Evolutionary conservation across 2,329 filamentous ascomycete genomes (phyloP).

Genomic region (Ophiostoma fasciatum): DNA sequence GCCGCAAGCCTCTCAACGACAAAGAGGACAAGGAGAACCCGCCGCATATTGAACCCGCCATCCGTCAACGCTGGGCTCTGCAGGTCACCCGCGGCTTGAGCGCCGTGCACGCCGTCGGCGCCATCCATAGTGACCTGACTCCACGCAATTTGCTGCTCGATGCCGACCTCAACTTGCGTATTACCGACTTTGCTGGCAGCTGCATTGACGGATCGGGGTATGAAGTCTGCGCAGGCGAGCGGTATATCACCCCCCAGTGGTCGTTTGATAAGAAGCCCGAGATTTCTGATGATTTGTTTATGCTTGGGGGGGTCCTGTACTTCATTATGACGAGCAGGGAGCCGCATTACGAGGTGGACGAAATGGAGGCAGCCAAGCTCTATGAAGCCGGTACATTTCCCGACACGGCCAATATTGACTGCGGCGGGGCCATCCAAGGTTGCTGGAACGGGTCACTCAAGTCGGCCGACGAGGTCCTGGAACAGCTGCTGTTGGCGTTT

Average conservation of each 20-base stretch:
- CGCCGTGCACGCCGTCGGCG: neutral
- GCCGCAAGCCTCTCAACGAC: neutral
- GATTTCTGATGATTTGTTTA: neutral
- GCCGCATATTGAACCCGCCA: neutral
- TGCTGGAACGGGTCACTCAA: neutral
- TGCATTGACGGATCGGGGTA: neutral
- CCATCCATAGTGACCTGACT: neutral
- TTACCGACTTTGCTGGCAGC: slow-evolving; percentile 1
- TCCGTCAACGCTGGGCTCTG: neutral
- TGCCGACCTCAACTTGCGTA: neutral
- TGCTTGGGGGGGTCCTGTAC: neutral
- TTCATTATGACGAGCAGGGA: neutral
- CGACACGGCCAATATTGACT: neutral
- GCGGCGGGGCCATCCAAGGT: neutral
- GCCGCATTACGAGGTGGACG: neutral
- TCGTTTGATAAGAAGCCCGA: neutral
- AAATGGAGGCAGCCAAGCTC: neutral
- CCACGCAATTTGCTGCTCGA: neutral
- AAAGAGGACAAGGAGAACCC: neutral
- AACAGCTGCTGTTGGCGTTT: neutral
- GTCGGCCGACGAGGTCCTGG: neutral
- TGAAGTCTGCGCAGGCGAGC: neutral
- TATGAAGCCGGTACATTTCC: neutral
- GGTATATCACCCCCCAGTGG: neutral
- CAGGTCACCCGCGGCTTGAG: neutral